Conservation (phyloP, 2,329 filamentous ascomycete species). For the Iodosphaeria phyllophila region DNA sequence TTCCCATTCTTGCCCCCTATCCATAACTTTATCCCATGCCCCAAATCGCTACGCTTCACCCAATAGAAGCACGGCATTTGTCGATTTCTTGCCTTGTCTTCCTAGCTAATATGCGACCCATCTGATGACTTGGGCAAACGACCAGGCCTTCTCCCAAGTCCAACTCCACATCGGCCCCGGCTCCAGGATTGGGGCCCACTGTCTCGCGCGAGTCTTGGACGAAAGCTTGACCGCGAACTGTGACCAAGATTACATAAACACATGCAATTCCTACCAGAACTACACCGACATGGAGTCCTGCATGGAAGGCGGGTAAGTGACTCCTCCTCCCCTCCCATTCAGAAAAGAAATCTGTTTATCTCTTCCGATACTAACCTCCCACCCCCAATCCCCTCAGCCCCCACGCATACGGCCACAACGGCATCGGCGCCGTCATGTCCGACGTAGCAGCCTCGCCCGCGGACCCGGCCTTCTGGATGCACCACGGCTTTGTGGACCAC, state of each 20-base stretch:
- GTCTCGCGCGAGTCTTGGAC: slow-evolving; percentile 15
- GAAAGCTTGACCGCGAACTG: slow-evolving; percentile 13
- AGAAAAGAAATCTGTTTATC: neutral
- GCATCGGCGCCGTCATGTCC: slow-evolving; percentile 16
- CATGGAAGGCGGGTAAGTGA: slow-evolving; percentile 14
- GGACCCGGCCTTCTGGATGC: slow-evolving; percentile 14
- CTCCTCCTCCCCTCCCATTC: neutral
- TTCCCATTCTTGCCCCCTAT: neutral
- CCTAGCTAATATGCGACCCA: too few species aligned
- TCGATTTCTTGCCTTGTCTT: too few species aligned
- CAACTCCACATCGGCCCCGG: slow-evolving; percentile 15
- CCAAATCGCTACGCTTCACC: too few species aligned
- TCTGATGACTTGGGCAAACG: too few species aligned
- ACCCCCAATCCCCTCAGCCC: slow-evolving; percentile 9
- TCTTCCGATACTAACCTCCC: slow-evolving; percentile 4
- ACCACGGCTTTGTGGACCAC: slow-evolving; percentile 9
- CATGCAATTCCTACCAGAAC: slow-evolving; percentile 11
- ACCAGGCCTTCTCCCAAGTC: slow-evolving; percentile 10
- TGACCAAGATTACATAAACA: slow-evolving; percentile 13
- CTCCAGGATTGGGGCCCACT: slow-evolving; percentile 9
- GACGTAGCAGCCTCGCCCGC: slow-evolving; percentile 15
- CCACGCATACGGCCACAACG: slow-evolving; percentile 17
- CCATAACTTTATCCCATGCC: too few species aligned
- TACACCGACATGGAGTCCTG: slow-evolving; percentile 15
- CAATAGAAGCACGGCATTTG: too few species aligned